A percentile compares a stretch with the other conserved stretches of the same genome.
These are phyloP conservation scores for Ophiostoma triangulosporum DNA, from an alignment of 2,329 filamentous ascomycete genomes.

Conservation along the genomic window DNA sequence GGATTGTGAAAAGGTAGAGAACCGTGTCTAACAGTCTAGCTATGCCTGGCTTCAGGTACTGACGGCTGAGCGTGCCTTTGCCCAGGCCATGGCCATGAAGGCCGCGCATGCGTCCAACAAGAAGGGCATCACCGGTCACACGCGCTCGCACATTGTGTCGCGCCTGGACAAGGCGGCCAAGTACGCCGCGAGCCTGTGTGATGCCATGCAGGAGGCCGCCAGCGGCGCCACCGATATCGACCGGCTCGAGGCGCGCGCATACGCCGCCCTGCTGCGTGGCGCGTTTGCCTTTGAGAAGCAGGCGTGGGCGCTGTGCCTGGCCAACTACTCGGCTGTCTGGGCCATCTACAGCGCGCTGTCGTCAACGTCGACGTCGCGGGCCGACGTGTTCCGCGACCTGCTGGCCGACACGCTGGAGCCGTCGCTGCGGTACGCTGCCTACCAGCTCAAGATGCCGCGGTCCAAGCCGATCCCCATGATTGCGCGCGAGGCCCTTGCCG, in stretches of 20 bases:
- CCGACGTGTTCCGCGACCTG: constrained; percentile 75
- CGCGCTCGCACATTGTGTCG: constrained; percentile 79
- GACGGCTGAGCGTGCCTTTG: constrained; percentile 83
- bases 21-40: constrained; percentile 30
- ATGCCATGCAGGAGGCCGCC: constrained; percentile 49
- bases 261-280: constrained; percentile 63
- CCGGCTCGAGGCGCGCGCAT: constrained; percentile 74
- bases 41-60: constrained; percentile 69
- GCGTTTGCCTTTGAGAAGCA: constrained; percentile 77
- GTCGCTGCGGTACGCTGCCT: constrained; percentile 86
- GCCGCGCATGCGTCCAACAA: constrained; percentile 65
- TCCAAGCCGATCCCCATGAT: constrained; percentile 71
- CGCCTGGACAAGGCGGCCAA: constrained; percentile 68
- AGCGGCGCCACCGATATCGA: constrained; percentile 57
- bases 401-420: constrained; percentile 79
- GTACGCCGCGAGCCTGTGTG: constrained; percentile 54
- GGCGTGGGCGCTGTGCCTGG: constrained; percentile 67
- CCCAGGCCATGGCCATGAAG: constrained; percentile 92
- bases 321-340: constrained; percentile 60
- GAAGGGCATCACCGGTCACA: constrained; percentile 64
- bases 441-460: constrained; percentile 76
- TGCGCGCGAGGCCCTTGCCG: constrained; percentile 64
- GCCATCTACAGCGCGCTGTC: constrained; percentile 72
- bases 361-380: constrained; percentile 41
- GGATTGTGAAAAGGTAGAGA: no score